Evolutionary conservation across 352 stramenopile species (phyloP).

Genomic region (Globisporangium polare): DNA sequence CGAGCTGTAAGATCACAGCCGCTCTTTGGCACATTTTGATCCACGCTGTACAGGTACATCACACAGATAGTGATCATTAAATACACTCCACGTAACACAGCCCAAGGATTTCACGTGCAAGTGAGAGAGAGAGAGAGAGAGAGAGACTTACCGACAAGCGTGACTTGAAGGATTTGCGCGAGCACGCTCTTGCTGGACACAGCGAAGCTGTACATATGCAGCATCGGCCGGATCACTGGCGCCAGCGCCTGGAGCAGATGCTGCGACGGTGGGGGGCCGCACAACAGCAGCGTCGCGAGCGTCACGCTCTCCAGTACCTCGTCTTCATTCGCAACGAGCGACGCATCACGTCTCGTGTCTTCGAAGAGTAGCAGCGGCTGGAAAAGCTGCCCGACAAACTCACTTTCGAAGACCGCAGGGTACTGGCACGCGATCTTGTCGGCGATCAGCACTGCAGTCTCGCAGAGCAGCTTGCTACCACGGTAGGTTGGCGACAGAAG

Average conservation of each 20-base stretch:
- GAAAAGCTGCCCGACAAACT: conserved; percentile 57
- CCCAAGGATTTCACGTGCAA: not conserved
- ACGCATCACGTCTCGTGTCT: conserved; percentile 14
- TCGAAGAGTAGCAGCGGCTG: conserved; percentile 64
- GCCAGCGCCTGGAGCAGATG: conserved; percentile 40
- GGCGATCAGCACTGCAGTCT: conserved; percentile 62
- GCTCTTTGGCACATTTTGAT: conserved; percentile 27
- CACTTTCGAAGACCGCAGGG: conserved; percentile 36
- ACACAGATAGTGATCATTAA: not conserved
- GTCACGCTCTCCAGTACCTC: conserved; percentile 48
- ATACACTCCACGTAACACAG: not conserved
- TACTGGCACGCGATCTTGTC: conserved; percentile 52
- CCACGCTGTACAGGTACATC: conserved; percentile 19
- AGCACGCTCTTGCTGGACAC: conserved; percentile 62
- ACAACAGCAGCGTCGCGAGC: conserved; percentile 55
- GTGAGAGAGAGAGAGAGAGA: too few relatives aligned
- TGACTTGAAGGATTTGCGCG: conserved; percentile 37
- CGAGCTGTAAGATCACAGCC: conserved; percentile 43
- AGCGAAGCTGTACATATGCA: conserved; percentile 76
- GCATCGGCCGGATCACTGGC: conserved; percentile 49
- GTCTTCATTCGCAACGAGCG: conserved; percentile 30
- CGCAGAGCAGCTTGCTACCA: conserved; percentile 65
- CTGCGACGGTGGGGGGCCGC: conserved; percentile 59
- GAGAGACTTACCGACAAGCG: conserved; percentile 37
- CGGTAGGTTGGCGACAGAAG: conserved; percentile 47